Percentiles rank a stretch among this genome's conserved stretches.
Conservation (phyloP, 2,329 filamentous ascomycete genomes). For the Venturia carpophila region DNA sequence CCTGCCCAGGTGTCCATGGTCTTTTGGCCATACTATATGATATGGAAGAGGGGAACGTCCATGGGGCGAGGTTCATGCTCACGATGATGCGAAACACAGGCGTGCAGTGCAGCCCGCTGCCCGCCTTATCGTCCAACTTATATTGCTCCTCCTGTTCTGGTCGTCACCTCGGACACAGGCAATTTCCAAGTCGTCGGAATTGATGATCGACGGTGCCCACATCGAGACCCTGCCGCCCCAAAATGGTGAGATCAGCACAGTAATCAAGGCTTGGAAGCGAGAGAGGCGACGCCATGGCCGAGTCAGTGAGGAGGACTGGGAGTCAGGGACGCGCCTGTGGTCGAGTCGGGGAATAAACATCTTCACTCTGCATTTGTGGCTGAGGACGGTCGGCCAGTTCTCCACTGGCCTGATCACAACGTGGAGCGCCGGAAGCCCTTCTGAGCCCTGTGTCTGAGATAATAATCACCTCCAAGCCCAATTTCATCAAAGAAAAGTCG, state of each 20-base stretch:
- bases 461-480: too few relatives aligned
- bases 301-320: background rate
- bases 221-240: background rate
- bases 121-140: background rate
- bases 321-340: background rate
- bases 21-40: background rate
- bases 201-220: background rate
- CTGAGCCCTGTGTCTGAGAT: too few relatives aligned
- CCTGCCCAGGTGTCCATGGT: background rate
- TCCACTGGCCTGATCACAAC: conserved; percentile 4
- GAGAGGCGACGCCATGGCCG: background rate
- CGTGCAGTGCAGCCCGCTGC: background rate
- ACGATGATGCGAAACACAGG: background rate
- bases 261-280: conserved; percentile 1
- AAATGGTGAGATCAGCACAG: conserved; percentile 4
- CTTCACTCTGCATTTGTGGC: background rate
- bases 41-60: background rate
- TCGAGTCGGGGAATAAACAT: conserved; percentile 4
- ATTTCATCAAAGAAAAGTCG: too few relatives aligned
- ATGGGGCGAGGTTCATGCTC: too few relatives aligned
- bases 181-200: conserved; percentile 5
- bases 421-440: background rate
- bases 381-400: background rate
- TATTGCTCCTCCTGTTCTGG: background rate
- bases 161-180: background rate